These are phyloP conservation scores for Meripilus lineatus DNA, from an alignment of 1,284 basidiomycete species.

Conservation along the genomic window DNA sequence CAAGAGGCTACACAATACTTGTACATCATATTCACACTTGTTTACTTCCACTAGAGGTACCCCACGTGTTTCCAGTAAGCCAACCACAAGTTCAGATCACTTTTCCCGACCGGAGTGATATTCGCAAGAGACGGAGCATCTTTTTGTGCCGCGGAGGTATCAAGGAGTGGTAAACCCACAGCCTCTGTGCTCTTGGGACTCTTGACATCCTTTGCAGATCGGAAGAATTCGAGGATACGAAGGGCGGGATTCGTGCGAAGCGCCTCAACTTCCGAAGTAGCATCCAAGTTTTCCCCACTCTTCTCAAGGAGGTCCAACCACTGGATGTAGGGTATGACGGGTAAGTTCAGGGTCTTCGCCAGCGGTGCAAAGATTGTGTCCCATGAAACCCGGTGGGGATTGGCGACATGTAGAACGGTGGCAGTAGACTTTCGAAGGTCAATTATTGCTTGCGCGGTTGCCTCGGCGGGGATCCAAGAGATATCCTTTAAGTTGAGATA, in stretches of 20 bases:
- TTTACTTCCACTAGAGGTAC: no score
- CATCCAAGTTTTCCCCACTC: slow-evolving; percentile 7
- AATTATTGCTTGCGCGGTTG: slow-evolving; percentile 15
- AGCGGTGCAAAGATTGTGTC: slow-evolving; percentile 13
- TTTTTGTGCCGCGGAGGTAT: no score
- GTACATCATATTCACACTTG: no score
- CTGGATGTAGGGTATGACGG: slow-evolving; percentile 22
- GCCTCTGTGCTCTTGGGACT: no score
- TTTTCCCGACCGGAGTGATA: no score
- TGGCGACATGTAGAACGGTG: slow-evolving; percentile 12
- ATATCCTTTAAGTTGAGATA: slow-evolving; percentile 13
- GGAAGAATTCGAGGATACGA: slow-evolving; percentile 27
- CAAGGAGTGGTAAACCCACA: no score
- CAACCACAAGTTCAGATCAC: no score
- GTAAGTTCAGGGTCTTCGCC: slow-evolving; percentile 17
- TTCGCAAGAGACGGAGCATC: no score
- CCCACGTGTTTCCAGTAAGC: no score
- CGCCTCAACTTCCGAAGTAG: slow-evolving; percentile 14
- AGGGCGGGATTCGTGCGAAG: slow-evolving; percentile 26
- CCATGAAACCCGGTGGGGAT: slow-evolving; percentile 13
- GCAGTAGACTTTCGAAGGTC: slow-evolving; percentile 15
- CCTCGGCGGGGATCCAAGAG: slow-evolving; percentile 19
- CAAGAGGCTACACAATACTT: no score
- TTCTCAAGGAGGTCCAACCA: slow-evolving; percentile 26
- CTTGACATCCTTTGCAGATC: no score